Base-by-base conservation (phyloP, 495 filamentous ascomycete species). In the Ramalina peruviana region DNA sequence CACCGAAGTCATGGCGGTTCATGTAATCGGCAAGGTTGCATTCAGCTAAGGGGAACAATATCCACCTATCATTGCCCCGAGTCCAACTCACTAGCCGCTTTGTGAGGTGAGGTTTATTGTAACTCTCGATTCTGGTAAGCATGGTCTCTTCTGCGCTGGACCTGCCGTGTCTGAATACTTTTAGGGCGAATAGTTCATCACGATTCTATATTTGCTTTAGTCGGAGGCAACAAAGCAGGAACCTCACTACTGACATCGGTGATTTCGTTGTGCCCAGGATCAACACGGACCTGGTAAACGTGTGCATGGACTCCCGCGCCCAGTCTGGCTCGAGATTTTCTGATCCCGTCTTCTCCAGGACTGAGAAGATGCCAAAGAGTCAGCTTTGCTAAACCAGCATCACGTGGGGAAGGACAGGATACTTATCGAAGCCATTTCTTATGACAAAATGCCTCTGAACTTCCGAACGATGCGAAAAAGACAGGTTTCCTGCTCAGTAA, bases 31-130 rank as follows among this genome's bases (percentile, higher is more conserved):
- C 45, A 11, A 64, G 41, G 36, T 56, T 64, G 21, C 49, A 52
- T 48, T 60, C 36, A 6, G 61, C 61, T 36, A 44, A 62, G 15
- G 55, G 60, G 39, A 64, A 62, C 30, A 64, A 43, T 46, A 63
- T 54, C 19, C 56, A 57, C 33, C 52, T 55, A 43, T 19, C 43
- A 4, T 30, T 49, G 16, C 37, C 43, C 23, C 52, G 49, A 10
- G 16, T 49, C 52, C 49, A 58, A 17, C 53, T 55, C 6, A 43
- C 52, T 10, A 55, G 36, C 6, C 52, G 56, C 1, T 45, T 58
- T 3, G 48, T 43, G 20, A 54, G 44, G 12, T 54, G 51, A 16
- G 12, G 2, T 12, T 40, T 36, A 4, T 23, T 1, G 33, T 44
- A 43, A 23, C 33, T 47, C 6, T 46, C 36, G 3, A 53, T 40